Percentiles rank a stretch among this genome's conserved stretches.
Conservation (phyloP, 2,329 filamentous ascomycete species). For the Colletotrichum liriopes region DNA sequence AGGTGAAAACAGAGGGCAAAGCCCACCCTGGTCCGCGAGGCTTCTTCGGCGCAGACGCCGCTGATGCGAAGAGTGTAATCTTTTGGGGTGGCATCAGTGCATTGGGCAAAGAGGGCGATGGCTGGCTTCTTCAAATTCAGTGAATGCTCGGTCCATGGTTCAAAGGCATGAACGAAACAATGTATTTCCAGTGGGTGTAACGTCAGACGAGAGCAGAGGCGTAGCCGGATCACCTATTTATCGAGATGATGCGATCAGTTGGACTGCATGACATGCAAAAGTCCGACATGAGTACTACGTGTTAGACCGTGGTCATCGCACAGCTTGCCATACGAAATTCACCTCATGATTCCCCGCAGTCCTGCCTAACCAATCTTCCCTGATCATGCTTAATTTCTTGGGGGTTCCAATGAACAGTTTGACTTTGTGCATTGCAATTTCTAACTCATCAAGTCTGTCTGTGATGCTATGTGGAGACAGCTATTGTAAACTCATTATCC, state of each 20-base stretch:
- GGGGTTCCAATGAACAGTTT: too few species aligned
- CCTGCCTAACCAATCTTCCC: too few species aligned
- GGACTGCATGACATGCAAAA: not conserved
- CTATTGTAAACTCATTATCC: not conserved
- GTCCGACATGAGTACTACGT: not conserved
- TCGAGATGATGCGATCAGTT: too few species aligned
- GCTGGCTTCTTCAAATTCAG: conserved; percentile 55
- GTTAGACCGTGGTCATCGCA: not conserved
- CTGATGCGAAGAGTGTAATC: conserved; percentile 63
- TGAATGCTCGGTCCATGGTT: not conserved
- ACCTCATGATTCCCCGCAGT: not conserved
- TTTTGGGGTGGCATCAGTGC: conserved; percentile 68
- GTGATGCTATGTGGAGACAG: not conserved
- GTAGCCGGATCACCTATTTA: not conserved
- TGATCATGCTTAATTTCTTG: too few species aligned
- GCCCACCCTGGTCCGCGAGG: conserved; percentile 56
- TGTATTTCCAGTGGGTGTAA: not conserved
- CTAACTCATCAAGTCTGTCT: not conserved
- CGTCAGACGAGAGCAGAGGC: not conserved
- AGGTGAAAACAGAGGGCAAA: conserved; percentile 59
- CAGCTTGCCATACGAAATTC: not conserved
- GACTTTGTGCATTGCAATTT: not conserved
- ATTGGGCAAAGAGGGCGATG: conserved; percentile 57
- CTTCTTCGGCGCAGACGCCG: conserved; percentile 57
- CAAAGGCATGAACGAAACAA: not conserved